Evolutionary conservation across 495 filamentous ascomycete genomes (phyloP).

Genomic region (Tuber umbilicatum): DNA sequence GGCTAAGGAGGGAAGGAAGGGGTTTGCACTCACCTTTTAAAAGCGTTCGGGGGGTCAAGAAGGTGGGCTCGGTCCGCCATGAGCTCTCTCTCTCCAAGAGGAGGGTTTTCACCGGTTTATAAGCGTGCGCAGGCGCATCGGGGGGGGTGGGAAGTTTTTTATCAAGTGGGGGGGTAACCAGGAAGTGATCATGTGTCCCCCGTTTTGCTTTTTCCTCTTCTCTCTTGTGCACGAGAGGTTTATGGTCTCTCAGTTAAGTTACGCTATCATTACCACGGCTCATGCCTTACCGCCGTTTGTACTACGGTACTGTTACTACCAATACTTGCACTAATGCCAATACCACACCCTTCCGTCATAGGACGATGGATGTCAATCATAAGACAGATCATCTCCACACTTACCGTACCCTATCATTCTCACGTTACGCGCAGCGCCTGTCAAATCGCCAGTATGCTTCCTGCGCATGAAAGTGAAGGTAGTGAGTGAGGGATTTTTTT

Average conservation of each 20-base stretch:
- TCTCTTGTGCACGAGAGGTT: neutral
- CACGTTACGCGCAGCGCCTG: too few species aligned
- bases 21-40: slow-evolving; percentile 75
- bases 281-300: neutral
- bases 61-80: slow-evolving; percentile 68
- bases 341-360: neutral
- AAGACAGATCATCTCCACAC: neutral
- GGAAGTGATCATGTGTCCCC: slow-evolving; percentile 5
- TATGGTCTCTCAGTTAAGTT: slow-evolving; percentile 7
- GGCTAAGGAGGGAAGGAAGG: slow-evolving; percentile 52
- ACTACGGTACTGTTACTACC: neutral
- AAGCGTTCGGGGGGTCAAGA: slow-evolving; percentile 56
- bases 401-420: neutral
- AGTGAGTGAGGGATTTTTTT: neutral
- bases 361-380: neutral
- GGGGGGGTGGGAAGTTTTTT: neutral
- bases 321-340: too few species aligned
- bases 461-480: neutral
- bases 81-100: slow-evolving; percentile 46
- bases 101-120: slow-evolving; percentile 62
- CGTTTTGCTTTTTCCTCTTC: neutral
- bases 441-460: neutral
- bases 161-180: too few species aligned
- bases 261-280: slow-evolving; percentile 8
- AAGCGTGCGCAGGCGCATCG: slow-evolving; percentile 54